Conservation (phyloP, 768 basidiomycete genomes). For the Lanmaoa pseudosensibilis region DNA sequence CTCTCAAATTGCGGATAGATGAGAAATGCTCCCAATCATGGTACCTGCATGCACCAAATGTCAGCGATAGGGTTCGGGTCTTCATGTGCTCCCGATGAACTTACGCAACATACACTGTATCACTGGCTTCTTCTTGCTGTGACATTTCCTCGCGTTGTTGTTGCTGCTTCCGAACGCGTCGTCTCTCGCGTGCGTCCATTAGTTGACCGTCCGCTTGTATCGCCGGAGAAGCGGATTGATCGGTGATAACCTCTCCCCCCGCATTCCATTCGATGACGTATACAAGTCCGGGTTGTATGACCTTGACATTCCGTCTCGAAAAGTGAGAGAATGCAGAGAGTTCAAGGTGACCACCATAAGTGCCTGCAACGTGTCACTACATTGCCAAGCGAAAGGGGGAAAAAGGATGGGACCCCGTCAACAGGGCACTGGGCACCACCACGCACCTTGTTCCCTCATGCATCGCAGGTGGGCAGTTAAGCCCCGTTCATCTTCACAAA, state of each 20-base stretch:
- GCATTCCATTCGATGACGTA: constrained; percentile 86
- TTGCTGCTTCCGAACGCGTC: constrained; percentile 43
- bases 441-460: constrained; percentile 76
- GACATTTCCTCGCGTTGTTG: constrained; percentile 25
- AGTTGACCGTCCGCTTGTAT: constrained; percentile 26
- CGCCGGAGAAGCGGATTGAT: constrained; percentile 26
- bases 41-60: constrained; percentile 49
- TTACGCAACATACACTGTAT: constrained; percentile 82
- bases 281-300: constrained; percentile 87
- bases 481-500: constrained; percentile 84
- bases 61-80: constrained; percentile 8
- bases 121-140: constrained; percentile 24
- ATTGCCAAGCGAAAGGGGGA: constrained; percentile 5
- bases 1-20: constrained; percentile 83
- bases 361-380: constrained; percentile 46
- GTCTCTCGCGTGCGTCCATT: constrained; percentile 44
- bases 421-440: constrained; percentile 1
- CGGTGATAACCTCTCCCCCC: constrained; percentile 45
- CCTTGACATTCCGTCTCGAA: constrained; percentile 77
- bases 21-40: constrained; percentile 97
- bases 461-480: constrained; percentile 68
- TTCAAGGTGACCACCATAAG: constrained; percentile 92
- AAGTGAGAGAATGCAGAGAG: constrained; percentile 90
- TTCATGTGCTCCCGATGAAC: constrained; percentile 36
- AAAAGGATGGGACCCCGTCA: constrained; percentile 8